Conservation (phyloP, 345 rosid species). For the Mangifera indica region DNA sequence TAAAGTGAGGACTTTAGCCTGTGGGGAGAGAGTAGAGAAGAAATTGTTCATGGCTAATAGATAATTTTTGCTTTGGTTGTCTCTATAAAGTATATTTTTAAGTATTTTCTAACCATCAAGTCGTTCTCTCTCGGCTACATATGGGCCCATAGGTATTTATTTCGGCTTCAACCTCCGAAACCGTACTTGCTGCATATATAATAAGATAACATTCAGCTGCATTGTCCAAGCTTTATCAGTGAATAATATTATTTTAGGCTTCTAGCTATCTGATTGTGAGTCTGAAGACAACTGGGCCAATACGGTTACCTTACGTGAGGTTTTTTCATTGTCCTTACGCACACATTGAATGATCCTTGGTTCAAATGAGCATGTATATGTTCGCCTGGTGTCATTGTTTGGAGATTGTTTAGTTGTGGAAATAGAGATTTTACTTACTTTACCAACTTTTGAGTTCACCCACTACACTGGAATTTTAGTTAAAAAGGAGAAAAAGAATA, state of each 20-base stretch:
- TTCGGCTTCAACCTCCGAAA: too few relatives aligned
- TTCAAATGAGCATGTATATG: neutral
- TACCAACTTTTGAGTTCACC: neutral
- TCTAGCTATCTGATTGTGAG: neutral
- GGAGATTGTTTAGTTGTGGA: too few relatives aligned
- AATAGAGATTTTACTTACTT: too few relatives aligned
- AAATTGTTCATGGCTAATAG: neutral
- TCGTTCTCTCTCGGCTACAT: neutral
- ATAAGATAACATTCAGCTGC: too few relatives aligned
- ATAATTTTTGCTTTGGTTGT: neutral
- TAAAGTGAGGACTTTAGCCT: neutral
- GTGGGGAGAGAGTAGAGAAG: neutral
- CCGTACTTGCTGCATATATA: neutral
- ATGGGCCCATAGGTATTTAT: too few relatives aligned
- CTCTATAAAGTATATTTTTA: neutral
- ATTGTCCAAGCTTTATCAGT: neutral
- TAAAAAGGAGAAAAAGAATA: too few relatives aligned
- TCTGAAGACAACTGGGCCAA: neutral
- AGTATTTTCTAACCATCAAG: neutral
- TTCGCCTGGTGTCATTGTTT: too few relatives aligned
- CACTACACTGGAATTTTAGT: neutral
- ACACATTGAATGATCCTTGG: neutral
- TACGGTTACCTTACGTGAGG: neutral
- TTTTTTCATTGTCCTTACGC: neutral
- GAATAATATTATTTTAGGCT: neutral